Evolutionary conservation across 208 protist genomes (phyloP), one percentile per base, ranked within the genome.

Genomic region (Acanthamoeba divionensis): DNA sequence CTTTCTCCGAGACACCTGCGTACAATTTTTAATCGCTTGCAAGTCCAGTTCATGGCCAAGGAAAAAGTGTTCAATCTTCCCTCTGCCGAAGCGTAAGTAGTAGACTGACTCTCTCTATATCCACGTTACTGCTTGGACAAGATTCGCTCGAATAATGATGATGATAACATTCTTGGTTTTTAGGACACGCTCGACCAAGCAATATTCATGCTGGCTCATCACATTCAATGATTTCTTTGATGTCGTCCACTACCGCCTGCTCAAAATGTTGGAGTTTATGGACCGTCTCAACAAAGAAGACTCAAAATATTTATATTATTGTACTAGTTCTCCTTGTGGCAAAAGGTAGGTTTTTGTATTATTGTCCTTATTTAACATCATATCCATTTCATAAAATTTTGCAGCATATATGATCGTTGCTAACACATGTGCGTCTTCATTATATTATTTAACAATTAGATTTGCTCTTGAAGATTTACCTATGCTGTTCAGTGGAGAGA

Each of bases 171-270:
- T n/a, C n/a, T n/a, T n/a, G n/a, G n/a, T 13, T 26, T 79, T n/a
- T 54, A 83, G 73, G 52, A 83, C 73, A 44, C 73, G 73, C 9
- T 65, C 73, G 15, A 63, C 44, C 9, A 83, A 62, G 48, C 73
- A 83, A 54, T 62, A 83, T n/a, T 83, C 73, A 9, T 83, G 73
- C 73, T 83, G 73, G 73, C 73, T 83, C 12, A 83, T 83, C 47
- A 83, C 73, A 0, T 83, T 83, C 50, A 83, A 83, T 38, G 73
- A 83, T 54, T 54, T 83, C 15, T 83, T 83, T 26, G 73, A 83
- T 41, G 24, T 62, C 44, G 41, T 57, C 50, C 52, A 83, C 31
- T 83, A 83, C 50, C 73, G 73, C 24, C 13, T 83, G 29, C 29
- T 83, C 1, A 83, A 83, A 54, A 83, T 83, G 73, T n/a, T 83